Conservation (phyloP, 208 protist genomes). For the Leishmania arabica region DNA sequence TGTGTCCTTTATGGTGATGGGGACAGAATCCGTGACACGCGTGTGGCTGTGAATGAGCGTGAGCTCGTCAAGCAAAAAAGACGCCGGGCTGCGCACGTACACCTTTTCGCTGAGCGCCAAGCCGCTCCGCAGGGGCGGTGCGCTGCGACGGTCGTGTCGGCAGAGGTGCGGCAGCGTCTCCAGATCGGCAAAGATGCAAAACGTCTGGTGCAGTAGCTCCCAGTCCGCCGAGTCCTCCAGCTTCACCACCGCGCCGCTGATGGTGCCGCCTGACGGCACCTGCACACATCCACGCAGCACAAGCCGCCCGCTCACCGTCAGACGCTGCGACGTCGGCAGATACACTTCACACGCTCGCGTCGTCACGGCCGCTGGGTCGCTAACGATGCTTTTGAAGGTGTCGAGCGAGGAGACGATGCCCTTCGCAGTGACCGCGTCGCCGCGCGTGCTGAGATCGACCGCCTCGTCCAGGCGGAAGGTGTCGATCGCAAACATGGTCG, state of each 20-base stretch:
- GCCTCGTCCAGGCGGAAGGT: constrained; percentile 21
- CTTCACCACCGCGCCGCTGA: constrained; percentile 40
- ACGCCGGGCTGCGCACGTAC: constrained; percentile 32
- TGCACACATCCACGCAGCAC: constrained; percentile 51
- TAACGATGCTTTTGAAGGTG: not conserved
- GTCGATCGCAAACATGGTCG: constrained; percentile 43
- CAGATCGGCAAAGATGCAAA: constrained; percentile 16
- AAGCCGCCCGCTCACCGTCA: constrained; percentile 48
- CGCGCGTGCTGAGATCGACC: not conserved
- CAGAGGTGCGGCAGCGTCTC: constrained; percentile 33
- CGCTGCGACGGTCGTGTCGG: not conserved
- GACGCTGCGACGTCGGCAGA: constrained; percentile 41
- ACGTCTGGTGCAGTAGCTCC: constrained; percentile 19
- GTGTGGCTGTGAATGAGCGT: constrained; percentile 30
- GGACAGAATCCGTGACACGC: constrained; percentile 28
- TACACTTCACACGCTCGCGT: constrained; percentile 26
- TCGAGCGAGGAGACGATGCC: not conserved
- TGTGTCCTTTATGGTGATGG: constrained; percentile 13
- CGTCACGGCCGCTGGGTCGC: not conserved
- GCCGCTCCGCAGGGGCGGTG: constrained; percentile 31
- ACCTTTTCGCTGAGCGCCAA: constrained; percentile 45
- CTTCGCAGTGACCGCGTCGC: not conserved
- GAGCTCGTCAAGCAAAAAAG: constrained; percentile 47
- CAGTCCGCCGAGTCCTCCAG: constrained; percentile 38
- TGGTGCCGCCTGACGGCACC: constrained; percentile 41